Base-by-base conservation (phyloP, 208 protist genomes). In the Trypanosomatidae sp. region DNA sequence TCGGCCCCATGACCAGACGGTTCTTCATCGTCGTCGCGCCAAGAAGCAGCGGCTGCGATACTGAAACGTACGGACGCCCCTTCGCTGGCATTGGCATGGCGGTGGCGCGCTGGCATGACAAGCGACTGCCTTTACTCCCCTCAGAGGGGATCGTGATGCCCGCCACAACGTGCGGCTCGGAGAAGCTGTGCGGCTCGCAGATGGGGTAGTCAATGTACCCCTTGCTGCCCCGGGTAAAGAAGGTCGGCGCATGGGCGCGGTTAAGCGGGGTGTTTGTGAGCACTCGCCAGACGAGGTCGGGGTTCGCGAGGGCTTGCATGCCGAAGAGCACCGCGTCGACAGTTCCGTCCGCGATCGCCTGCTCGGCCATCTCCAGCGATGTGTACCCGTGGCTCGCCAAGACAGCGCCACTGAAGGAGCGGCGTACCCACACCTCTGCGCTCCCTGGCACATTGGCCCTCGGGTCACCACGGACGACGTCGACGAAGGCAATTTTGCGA, bases 271-370 rank as follows among this genome's bases (percentile, higher is more conserved):
- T 36, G 19, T 64, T 50, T 17, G 59, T 71, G 39, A 53, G 22
- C n/a, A 67, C 62, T 22, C 73, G 74, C 70, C 53, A 73, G 67
- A 71, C 71, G 62, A 76, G 62, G 46, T 62, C 79, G 3, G 73
- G 55, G 60, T 74, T 77, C 46, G 64, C 30, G 39, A 84, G 52
- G 53, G 77, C 70, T 1, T 50, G 66, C 46, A 53, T 47, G 30
- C 85, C 89, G 50, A 91, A 88, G 28, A 69, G 52, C 19, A 93
- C 78, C 5, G 70, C 74, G 71, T 93, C 89, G 44, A 80, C 74
- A 52, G 56, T 52, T n/a, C 92, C 92, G 44, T 88, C 86, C 43
- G 62, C 76, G 36, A 87, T 75, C 22, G 85, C 87, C 25, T 83
- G 76, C 44, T 71, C 81, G 0, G 92, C 89, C 15, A 82, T 79